phyloP scores from a whole-genome alignment of 2,329 filamentous ascomycete species.

The Colletotrichum sp. region DNA sequence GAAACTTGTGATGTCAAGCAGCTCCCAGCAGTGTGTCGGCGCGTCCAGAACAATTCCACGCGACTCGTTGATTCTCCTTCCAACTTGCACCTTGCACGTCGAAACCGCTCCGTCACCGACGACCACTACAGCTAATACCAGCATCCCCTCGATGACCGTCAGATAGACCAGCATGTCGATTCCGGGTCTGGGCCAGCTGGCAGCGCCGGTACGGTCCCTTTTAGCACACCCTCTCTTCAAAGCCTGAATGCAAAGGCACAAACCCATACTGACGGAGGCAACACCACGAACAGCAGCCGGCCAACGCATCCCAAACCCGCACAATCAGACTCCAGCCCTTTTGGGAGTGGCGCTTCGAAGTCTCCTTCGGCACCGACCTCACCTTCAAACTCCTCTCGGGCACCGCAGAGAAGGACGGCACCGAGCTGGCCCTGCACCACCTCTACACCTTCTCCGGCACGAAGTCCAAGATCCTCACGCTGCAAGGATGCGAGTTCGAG shows the following conservation, averaged over 20 bases:
- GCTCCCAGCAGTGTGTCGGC: neutral
- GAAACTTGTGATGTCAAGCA: conserved; percentile 12
- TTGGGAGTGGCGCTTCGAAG: conserved; percentile 82
- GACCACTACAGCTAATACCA: neutral
- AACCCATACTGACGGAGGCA: neutral
- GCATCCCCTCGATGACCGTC: neutral
- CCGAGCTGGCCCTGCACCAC: conserved; percentile 83
- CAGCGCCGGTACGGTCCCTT: conserved; percentile 54
- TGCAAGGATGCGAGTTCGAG: conserved; percentile 88
- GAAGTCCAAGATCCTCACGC: conserved; percentile 90
- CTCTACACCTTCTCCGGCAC: conserved; percentile 81
- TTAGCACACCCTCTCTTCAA: neutral
- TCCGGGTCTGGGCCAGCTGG: conserved; percentile 73
- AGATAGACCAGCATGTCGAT: conserved; percentile 64
- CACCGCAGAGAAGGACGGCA: conserved; percentile 92
- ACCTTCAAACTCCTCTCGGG: conserved; percentile 73
- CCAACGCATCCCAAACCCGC: conserved; percentile 45
- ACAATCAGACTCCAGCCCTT: conserved; percentile 62
- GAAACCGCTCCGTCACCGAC: neutral
- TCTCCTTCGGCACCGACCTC: conserved; percentile 53
- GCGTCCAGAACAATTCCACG: neutral
- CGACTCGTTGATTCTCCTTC: neutral
- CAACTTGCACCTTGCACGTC: neutral
- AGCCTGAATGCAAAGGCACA: neutral
- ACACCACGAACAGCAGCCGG: conserved; percentile 27